phyloP scores from a whole-genome alignment of 1,284 basidiomycete genomes.

The Leccinum griseonigrum region DNA sequence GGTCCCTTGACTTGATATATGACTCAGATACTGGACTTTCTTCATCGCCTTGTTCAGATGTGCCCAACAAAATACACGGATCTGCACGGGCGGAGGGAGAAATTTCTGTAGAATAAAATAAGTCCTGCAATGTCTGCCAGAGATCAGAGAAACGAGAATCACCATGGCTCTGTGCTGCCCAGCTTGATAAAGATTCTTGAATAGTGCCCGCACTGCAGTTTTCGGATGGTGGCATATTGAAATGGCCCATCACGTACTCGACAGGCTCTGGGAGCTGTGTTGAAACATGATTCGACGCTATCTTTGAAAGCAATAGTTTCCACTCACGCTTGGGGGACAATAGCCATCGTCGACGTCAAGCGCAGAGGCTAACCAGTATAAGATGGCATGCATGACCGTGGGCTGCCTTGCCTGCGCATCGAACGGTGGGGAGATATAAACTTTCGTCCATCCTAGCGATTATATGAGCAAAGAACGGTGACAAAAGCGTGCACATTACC shows the following conservation, averaged over 20 bases:
- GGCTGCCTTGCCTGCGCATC: slow-evolving; percentile 28
- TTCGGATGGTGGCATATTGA: slow-evolving; percentile 21
- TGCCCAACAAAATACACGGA: slow-evolving; percentile 9
- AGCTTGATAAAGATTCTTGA: slow-evolving; percentile 36
- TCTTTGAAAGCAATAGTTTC: not conserved
- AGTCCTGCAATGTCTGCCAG: not conserved
- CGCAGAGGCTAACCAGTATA: slow-evolving; percentile 36
- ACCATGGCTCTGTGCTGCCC: slow-evolving; percentile 36
- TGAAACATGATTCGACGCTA: not conserved
- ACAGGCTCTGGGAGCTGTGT: slow-evolving; percentile 40
- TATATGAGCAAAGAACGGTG: slow-evolving; percentile 13
- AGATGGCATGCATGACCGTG: slow-evolving; percentile 32
- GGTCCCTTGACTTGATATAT: slow-evolving; percentile 26
- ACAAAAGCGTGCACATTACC: slow-evolving; percentile 29
- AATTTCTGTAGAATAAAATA: slow-evolving; percentile 16
- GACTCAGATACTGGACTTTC: slow-evolving; percentile 8
- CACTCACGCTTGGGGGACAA: slow-evolving; percentile 26
- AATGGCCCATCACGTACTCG: slow-evolving; percentile 30
- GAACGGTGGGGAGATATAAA: slow-evolving; percentile 34
- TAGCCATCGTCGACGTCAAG: slow-evolving; percentile 34
- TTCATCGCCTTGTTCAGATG: slow-evolving; percentile 24
- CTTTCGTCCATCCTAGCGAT: slow-evolving; percentile 37
- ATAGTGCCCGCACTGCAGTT: slow-evolving; percentile 13
- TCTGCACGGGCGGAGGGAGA: slow-evolving; percentile 23
- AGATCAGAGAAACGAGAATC: not conserved